Conservation (phyloP, 495 filamentous ascomycete genomes). For the Umbilicaria muhlenbergii region DNA sequence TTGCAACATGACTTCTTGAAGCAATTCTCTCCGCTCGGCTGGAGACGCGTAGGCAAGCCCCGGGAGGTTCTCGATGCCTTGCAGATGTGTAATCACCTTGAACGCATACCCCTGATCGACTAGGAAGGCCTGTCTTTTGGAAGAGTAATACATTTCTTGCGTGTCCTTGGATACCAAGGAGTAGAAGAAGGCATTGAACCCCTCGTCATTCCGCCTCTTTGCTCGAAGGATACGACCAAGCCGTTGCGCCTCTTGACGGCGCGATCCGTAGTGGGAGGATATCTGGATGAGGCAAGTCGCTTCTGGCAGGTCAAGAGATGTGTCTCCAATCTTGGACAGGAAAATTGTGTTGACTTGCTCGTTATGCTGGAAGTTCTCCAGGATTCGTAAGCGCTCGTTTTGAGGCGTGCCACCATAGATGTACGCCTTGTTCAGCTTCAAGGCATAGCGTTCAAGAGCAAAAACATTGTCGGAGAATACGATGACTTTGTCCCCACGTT, state of each 20-base stretch:
- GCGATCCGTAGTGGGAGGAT: constrained; percentile 94
- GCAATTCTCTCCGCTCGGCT: constrained; percentile 70
- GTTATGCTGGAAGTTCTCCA: constrained; percentile 96
- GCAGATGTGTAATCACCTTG: constrained; percentile 94
- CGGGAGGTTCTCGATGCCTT: constrained; percentile 73
- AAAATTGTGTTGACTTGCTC: constrained; percentile 89
- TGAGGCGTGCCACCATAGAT: constrained; percentile 88
- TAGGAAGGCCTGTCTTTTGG: constrained; percentile 92
- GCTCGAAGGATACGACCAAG: constrained; percentile 90
- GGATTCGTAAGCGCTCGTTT: constrained; percentile 69
- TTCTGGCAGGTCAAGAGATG: constrained; percentile 89
- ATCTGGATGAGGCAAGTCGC: constrained; percentile 97
- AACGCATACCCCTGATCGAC: constrained; percentile 98
- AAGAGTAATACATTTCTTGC: constrained; percentile 95
- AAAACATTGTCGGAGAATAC: constrained; percentile 99
- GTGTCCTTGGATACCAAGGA: constrained; percentile 94
- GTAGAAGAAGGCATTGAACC: constrained; percentile 99
- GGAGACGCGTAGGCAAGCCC: constrained; percentile 69
- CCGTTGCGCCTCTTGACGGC: constrained; percentile 91
- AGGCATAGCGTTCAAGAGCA: constrained; percentile 72
- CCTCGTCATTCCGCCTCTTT: constrained; percentile 93
- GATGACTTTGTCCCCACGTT: constrained; percentile 93
- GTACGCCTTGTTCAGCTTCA: constrained; percentile 72
- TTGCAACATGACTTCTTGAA: constrained; percentile 84
- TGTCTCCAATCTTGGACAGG: constrained; percentile 95